Conservation (phyloP, 1,284 basidiomycete species). For the Leccinum fuscescens region DNA sequence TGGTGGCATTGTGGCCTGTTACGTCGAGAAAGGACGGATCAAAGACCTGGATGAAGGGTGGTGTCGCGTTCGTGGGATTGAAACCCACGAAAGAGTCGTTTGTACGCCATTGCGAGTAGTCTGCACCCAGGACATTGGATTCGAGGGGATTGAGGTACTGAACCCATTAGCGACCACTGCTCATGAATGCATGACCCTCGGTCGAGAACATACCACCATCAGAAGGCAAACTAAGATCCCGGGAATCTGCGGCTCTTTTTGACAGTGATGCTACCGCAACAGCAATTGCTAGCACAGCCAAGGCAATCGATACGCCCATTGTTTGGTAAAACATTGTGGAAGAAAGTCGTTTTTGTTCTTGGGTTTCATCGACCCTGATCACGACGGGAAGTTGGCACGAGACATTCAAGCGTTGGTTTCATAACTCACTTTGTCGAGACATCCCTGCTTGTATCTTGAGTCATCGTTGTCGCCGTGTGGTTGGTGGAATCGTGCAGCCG, state of each 20-base stretch:
- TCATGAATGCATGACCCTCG: neutral
- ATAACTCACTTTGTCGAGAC: slow-evolving; percentile 2
- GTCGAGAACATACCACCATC: slow-evolving; percentile 16
- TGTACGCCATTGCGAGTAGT: neutral
- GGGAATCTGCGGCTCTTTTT: neutral
- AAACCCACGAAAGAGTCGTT: slow-evolving; percentile 36
- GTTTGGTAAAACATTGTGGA: neutral
- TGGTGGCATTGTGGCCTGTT: neutral
- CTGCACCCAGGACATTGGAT: slow-evolving; percentile 43
- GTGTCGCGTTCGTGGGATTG: slow-evolving; percentile 39
- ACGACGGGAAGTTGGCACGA: neutral
- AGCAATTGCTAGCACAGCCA: neutral
- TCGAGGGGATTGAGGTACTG: slow-evolving; percentile 43
- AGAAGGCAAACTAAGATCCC: neutral
- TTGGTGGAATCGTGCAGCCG: slow-evolving; percentile 21
- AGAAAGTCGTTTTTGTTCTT: neutral
- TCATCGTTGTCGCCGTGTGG: neutral
- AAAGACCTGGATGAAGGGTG: neutral
- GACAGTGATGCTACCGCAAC: neutral
- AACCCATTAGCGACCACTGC: slow-evolving; percentile 40
- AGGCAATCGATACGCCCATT: neutral
- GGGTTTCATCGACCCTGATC: neutral
- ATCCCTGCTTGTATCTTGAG: neutral
- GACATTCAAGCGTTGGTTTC: neutral
- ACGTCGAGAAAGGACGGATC: neutral